A percentile compares a stretch with the other conserved stretches of the same genome.
phyloP scores from a whole-genome alignment of 108 stramenopile species.

The Cyclotella cryptica region DNA sequence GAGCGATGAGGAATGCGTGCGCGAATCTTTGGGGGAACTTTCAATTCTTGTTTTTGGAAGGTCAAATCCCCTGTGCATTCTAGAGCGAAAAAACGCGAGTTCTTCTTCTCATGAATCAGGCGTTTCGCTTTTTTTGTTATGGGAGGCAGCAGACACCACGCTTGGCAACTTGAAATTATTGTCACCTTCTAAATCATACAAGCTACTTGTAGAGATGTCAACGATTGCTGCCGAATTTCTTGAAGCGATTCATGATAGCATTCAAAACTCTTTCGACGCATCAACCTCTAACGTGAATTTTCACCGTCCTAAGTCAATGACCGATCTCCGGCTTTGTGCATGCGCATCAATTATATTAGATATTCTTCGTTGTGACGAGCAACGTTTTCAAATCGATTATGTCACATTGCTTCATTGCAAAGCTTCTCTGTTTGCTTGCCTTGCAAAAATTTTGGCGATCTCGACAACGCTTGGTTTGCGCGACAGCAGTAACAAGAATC shows the following conservation, averaged over 20 bases:
- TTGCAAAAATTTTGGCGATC: constrained; percentile 37
- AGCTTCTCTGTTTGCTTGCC: constrained; percentile 39
- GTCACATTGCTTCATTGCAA: constrained; percentile 7
- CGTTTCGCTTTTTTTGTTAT: constrained; percentile 5
- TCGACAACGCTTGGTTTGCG: constrained; percentile 19
- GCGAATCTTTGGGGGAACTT: not conserved
- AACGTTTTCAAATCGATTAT: not conserved
- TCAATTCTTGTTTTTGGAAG: not conserved
- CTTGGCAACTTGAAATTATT: constrained; percentile 17
- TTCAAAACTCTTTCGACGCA: not conserved
- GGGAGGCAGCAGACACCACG: constrained; percentile 37
- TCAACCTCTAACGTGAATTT: not conserved
- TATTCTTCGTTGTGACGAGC: constrained; percentile 4
- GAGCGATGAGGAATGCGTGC: not conserved
- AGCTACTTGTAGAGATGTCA: constrained; percentile 29
- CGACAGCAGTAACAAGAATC: constrained; percentile 6
- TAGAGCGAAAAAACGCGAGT: not conserved
- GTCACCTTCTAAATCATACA: constrained; percentile 5
- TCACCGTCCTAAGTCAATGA: constrained; percentile 16
- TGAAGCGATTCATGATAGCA: constrained; percentile 5
- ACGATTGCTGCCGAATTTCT: constrained; percentile 26
- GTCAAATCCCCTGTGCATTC: not conserved
- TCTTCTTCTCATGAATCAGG: not conserved
- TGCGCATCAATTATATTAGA: constrained; percentile 44
- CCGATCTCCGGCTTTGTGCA: constrained; percentile 38